A percentile compares a stretch with the other conserved stretches of the same genome.
phyloP scores from a whole-genome alignment of 148 eudicot species.

The Rhododendron kiyosumense region DNA sequence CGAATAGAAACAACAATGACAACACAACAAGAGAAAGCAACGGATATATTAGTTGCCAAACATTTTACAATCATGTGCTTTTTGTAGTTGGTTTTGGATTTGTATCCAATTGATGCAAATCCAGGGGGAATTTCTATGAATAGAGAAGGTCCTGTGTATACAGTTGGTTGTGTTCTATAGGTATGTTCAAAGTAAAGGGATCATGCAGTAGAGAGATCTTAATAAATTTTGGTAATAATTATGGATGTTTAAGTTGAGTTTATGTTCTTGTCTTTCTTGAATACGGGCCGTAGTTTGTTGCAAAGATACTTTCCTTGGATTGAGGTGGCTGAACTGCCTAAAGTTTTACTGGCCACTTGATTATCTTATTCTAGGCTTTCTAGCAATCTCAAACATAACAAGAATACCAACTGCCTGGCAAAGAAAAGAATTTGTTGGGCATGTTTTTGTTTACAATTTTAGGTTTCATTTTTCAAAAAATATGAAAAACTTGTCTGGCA shows the following conservation, averaged over 20 bases:
- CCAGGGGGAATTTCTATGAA: neutral
- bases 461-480: neutral
- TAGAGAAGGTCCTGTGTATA: constrained; percentile 11
- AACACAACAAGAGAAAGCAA: no score
- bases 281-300: neutral
- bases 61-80: neutral
- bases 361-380: neutral
- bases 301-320: neutral
- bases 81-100: constrained; percentile 5
- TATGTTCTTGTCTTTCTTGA: neutral
- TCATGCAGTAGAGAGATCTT: neutral
- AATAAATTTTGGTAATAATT: constrained; percentile 20
- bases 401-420: neutral
- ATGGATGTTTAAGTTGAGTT: neutral
- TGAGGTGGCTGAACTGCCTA: neutral
- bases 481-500: neutral
- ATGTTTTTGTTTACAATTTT: no score
- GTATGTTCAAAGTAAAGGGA: neutral
- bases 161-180: neutral
- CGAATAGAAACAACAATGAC: no score
- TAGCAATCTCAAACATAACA: neutral
- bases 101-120: neutral
- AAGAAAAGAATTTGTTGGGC: neutral
- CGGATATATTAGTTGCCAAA: no score
- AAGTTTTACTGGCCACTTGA: neutral